Base-by-base conservation (phyloP, 2,329 filamentous ascomycete genomes). In the Botrytis byssoidea region DNA sequence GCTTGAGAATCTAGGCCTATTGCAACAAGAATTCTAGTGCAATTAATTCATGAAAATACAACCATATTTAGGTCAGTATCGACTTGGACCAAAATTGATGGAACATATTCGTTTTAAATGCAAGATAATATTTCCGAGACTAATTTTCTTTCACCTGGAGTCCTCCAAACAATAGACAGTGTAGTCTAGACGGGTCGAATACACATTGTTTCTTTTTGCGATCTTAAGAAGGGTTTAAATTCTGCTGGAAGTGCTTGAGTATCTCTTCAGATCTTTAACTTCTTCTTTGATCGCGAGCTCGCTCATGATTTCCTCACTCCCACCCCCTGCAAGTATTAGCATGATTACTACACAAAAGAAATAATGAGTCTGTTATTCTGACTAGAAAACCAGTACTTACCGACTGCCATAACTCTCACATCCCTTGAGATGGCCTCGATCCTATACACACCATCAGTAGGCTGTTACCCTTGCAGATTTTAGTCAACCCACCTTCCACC, bases 371-470 rank as follows among this genome's bases (percentile, higher is more conserved):
- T 37, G 42, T 42, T 16, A 8, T 16, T 55, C n/a, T 6, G n/a
- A 1, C 12, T 10, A 7, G 5, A 57, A 14, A 25, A 18, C 25
- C 25, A 46, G 35, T n/a, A 77, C 80, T 76, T 66, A 81, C 80
- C 79, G 71, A 81, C 79, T 44, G 79, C 82, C 80, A 83, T 82
- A 74, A 88, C 86, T 63, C 86, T 82, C 51, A 85, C 82, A 81
- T 88, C 86, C 44, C 86, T 82, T 72, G 84, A 86, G 70, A 88
- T 87, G 75, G 87, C 85, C 78, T 88, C 86, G 59, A 88, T 84
- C 2, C 83, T 82, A 48, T 82, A 14, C 16, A 7, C 1, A 46
- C 35, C 4, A 25, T 65, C 16, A 59, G 25, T 22, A 78, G 61
- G 72, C 55, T 4, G 35, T 12, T 22, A n/a, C 22, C 44, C 22